phyloP scores from a whole-genome alignment of 176 grass and related monocot species.

The Oryza nivara region DNA sequence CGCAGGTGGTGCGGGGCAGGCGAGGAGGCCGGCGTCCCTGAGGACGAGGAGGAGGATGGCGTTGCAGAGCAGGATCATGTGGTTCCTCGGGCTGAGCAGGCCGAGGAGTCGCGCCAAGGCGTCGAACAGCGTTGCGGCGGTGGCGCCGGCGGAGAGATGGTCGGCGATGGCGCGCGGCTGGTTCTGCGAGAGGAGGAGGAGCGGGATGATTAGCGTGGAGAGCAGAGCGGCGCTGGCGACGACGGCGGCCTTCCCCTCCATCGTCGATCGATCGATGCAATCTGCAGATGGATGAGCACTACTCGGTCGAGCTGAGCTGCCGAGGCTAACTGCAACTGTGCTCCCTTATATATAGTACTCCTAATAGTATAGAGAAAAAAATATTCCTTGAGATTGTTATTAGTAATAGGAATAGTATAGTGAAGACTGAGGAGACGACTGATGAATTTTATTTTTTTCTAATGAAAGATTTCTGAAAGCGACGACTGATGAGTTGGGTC shows the following conservation, averaged over 20 bases:
- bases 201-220: neutral
- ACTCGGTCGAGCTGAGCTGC: neutral
- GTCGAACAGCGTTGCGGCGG: neutral
- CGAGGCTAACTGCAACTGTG: neutral
- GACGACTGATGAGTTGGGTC: too few relatives aligned
- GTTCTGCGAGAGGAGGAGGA: neutral
- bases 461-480: too few relatives aligned
- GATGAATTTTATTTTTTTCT: neutral
- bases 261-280: neutral
- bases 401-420: too few relatives aligned
- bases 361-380: too few relatives aligned
- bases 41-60: constrained; percentile 67
- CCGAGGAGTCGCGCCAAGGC: neutral
- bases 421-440: neutral
- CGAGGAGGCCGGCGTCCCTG: constrained; percentile 68
- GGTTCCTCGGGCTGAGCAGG: constrained; percentile 46
- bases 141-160: neutral
- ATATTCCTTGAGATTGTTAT: too few relatives aligned
- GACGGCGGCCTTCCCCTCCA: neutral
- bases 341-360: neutral
- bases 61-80: constrained; percentile 66
- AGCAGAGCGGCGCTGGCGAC: neutral
- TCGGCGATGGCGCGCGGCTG: neutral
- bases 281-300: too few relatives aligned
- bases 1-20: neutral